Percentiles rank a stretch among this genome's conserved stretches.
phyloP scores from a whole-genome alignment of 1,284 basidiomycete genomes.

The Wolfiporia cocos region DNA sequence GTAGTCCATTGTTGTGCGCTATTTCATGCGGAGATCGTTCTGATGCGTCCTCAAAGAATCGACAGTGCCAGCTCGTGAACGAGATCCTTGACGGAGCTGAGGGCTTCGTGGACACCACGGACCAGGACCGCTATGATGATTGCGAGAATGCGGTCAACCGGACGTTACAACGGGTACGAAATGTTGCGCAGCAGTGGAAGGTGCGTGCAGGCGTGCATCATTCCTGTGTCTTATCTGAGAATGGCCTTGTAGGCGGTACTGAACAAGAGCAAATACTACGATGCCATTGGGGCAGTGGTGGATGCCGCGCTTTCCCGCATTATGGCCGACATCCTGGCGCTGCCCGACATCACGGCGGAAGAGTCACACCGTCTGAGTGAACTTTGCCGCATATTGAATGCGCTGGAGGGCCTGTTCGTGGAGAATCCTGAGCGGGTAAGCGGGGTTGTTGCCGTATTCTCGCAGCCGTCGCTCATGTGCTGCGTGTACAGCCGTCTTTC shows the following conservation, averaged over 20 bases:
- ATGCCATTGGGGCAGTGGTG: conserved; percentile 68
- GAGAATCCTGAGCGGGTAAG: conserved; percentile 53
- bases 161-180: conserved; percentile 62
- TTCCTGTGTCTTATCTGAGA: conserved; percentile 1
- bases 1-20: conserved; percentile 21
- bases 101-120: conserved; percentile 68
- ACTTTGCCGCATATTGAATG: conserved; percentile 74
- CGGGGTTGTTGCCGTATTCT: conserved; percentile 9
- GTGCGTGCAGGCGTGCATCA: conserved; percentile 33
- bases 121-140: conserved; percentile 73
- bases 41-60: conserved; percentile 24
- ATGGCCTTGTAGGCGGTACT: conserved; percentile 41
- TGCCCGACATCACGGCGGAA: conserved; percentile 87
- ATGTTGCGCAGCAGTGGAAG: conserved; percentile 67
- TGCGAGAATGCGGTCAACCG: conserved; percentile 71
- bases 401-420: conserved; percentile 77
- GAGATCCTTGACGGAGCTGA: conserved; percentile 55
- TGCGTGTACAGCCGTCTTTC: conserved; percentile 48
- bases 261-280: conserved; percentile 60
- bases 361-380: conserved; percentile 84
- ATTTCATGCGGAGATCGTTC: background rate
- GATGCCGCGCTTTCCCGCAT: conserved; percentile 70
- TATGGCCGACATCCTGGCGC: conserved; percentile 68
- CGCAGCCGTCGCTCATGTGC: conserved; percentile 3
- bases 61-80: conserved; percentile 37